Base-by-base conservation (phyloP, 345 rosid species). In the Chamaenerion angustifolium region DNA sequence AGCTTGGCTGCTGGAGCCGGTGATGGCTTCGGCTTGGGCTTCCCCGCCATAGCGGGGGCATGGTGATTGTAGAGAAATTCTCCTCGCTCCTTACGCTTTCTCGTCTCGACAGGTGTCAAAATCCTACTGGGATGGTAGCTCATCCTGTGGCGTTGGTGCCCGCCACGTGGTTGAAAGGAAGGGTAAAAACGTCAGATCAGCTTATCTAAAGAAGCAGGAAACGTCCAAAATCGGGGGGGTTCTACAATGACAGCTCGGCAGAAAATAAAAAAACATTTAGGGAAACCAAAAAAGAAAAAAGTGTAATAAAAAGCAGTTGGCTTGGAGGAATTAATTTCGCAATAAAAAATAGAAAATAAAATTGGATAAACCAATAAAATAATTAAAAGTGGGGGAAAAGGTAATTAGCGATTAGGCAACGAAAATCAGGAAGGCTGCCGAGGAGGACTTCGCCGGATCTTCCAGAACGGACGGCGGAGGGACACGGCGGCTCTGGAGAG, bases 41-140 rank as follows among this genome's bases (percentile, higher is more conserved):
- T 56, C 27, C 17, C 16, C 6, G 48, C 23, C 4, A 11, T 16
- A 35, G 11, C 45, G 25, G 52, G 15, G 40, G 59, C 64, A 12
- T 63, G 45, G 42, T 44, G n/a, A 31, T 12, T 21, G 45, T 11
- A 45, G 23, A 73, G 71, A 58, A 64, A 59, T 14, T 64, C 64
- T 17, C 71, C 88, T 68, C 76, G 67, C 16, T 80, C 85, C 51
- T 79, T 80, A 16, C 86, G 80, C 69, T 83, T 87, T 58, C 64
- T 75, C 45, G 57, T 31, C 37, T 19, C 51, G 52, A 55, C 57
- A 52, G 83, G 60, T 66, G 86, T 76, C 64, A 74, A 48, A 54
- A 74, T 73, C 42, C 92, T 93, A 48, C 89, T 82, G 53, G 95
- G 78, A 40, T 86, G 88, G 14, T 80, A 77, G 60, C 97, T 95